A percentile compares a stretch with the other conserved stretches of the same genome.
Evolutionary conservation across 208 protist species (phyloP).

Genomic region (Trypanosoma vivax): DNA sequence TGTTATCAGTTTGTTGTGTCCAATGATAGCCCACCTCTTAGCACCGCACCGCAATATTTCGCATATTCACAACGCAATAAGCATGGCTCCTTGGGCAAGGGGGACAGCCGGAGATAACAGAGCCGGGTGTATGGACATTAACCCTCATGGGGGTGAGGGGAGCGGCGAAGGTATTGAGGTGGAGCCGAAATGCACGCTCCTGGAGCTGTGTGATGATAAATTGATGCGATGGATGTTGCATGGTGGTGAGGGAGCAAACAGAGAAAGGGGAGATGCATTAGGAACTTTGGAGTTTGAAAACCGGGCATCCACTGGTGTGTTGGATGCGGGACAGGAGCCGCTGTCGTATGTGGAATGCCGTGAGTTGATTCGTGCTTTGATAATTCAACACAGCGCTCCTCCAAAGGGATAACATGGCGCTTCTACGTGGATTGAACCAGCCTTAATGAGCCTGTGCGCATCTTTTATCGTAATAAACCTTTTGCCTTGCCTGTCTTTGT

Average conservation of each 20-base stretch:
- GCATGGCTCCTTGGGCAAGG: neutral
- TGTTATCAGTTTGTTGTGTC: constrained; percentile 61
- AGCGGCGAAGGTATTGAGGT: neutral
- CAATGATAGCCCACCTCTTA: constrained; percentile 56
- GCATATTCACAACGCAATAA: neutral
- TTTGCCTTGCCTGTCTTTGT: too few species aligned
- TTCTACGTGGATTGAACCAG: too few species aligned
- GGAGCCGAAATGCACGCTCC: neutral
- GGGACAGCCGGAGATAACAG: neutral
- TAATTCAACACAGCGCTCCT: constrained; percentile 53
- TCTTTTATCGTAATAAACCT: too few species aligned
- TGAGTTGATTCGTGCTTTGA: constrained; percentile 53
- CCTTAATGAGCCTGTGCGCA: too few species aligned
- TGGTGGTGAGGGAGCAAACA: too few species aligned
- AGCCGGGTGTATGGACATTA: neutral
- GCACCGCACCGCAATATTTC: constrained; percentile 25
- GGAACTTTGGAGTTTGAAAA: too few species aligned
- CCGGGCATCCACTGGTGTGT: too few species aligned
- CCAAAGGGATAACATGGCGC: constrained; percentile 43
- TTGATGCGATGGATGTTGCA: constrained; percentile 14
- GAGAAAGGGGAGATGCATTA: too few species aligned
- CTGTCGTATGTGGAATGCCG: constrained; percentile 66
- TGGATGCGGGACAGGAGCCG: constrained; percentile 12
- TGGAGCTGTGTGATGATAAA: constrained; percentile 29
- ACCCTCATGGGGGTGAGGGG: too few species aligned